A percentile compares a stretch with the other conserved stretches of the same genome.
These are phyloP conservation scores for Penicillium glabrum DNA, from an alignment of 2,329 filamentous ascomycete species.

Conservation along the genomic window DNA sequence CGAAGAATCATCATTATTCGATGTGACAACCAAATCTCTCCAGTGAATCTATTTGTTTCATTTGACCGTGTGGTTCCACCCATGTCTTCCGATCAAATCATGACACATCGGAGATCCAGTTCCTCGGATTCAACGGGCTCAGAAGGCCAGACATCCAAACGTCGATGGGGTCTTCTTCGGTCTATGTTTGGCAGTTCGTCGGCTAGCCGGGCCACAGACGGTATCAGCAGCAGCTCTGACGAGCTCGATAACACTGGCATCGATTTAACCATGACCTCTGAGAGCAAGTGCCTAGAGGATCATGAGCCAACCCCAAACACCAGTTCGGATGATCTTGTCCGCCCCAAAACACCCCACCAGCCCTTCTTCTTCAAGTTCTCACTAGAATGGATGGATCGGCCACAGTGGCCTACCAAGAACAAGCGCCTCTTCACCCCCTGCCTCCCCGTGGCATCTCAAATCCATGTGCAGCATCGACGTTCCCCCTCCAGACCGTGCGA, in stretches of 20 bases:
- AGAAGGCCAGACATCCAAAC: conserved; percentile 31
- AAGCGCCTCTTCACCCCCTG: conserved; percentile 56
- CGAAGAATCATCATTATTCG: conserved; percentile 87
- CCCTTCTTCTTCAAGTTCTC: conserved; percentile 67
- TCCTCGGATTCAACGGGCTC: conserved; percentile 27
- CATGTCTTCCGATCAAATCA: conserved; percentile 30
- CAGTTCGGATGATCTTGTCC: conserved; percentile 25
- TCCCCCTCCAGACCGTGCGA: conserved; percentile 25
- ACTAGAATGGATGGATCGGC: conserved; percentile 62
- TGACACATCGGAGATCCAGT: conserved; percentile 37
- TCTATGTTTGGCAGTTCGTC: conserved; percentile 50
- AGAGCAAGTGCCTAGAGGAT: conserved; percentile 29
- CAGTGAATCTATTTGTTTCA: conserved; percentile 57
- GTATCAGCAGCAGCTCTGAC: conserved; percentile 41
- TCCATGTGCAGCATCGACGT: conserved; percentile 48
- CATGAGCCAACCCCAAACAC: conserved; percentile 22
- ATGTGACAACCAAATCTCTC: conserved; percentile 65
- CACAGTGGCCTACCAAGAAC: conserved; percentile 51
- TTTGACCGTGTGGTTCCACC: conserved; percentile 61
- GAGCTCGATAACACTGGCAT: conserved; percentile 31
- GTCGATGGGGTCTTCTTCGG: conserved; percentile 54
- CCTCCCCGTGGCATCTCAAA: conserved; percentile 57
- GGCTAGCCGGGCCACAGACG: conserved; percentile 46
- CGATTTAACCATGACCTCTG: conserved; percentile 25
- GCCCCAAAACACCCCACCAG: conserved; percentile 49